A percentile compares a stretch with the other conserved stretches of the same genome.
phyloP scores from a whole-genome alignment of 2,329 filamentous ascomycete species.

The Alternaria incomplexa region DNA sequence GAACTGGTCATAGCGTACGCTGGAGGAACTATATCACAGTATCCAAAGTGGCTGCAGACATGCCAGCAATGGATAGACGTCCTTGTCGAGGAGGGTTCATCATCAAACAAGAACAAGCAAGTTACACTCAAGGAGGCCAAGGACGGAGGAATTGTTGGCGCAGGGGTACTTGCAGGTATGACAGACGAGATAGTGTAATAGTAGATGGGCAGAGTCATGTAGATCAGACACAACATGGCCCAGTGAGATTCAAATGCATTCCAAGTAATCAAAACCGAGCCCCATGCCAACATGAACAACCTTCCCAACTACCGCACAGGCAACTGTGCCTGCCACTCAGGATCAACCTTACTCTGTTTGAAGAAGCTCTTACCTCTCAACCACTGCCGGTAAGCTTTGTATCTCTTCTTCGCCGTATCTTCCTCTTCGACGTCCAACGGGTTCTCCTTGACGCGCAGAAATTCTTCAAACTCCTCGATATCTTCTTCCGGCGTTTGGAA shows the following conservation, averaged over 20 bases:
- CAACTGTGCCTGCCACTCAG: constrained; percentile 51
- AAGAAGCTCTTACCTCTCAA: constrained; percentile 92
- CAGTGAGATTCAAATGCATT: background rate
- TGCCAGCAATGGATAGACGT: constrained; percentile 72
- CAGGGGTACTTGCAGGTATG: constrained; percentile 61
- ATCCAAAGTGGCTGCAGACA: constrained; percentile 73
- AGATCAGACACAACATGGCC: background rate
- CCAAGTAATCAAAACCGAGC: background rate
- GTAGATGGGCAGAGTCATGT: background rate
- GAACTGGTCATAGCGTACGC: constrained; percentile 80
- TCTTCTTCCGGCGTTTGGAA: constrained; percentile 67
- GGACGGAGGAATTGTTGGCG: constrained; percentile 62
- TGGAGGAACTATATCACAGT: constrained; percentile 79
- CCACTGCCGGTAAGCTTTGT: constrained; percentile 97
- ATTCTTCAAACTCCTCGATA: constrained; percentile 74
- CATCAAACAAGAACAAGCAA: constrained; percentile 47
- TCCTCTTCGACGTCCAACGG: constrained; percentile 87
- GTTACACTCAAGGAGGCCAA: constrained; percentile 60
- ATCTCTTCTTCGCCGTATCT: constrained; percentile 88
- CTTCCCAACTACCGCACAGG: constrained; percentile 31
- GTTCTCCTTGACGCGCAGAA: constrained; percentile 78
- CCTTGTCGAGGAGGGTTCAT: constrained; percentile 54
- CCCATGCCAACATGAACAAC: background rate
- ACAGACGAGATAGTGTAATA: constrained; percentile 33
- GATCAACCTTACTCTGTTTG: constrained; percentile 73